These are phyloP conservation scores for Melastoma malabathricum DNA, from an alignment of 345 rosid genomes.

Conservation along the genomic window DNA sequence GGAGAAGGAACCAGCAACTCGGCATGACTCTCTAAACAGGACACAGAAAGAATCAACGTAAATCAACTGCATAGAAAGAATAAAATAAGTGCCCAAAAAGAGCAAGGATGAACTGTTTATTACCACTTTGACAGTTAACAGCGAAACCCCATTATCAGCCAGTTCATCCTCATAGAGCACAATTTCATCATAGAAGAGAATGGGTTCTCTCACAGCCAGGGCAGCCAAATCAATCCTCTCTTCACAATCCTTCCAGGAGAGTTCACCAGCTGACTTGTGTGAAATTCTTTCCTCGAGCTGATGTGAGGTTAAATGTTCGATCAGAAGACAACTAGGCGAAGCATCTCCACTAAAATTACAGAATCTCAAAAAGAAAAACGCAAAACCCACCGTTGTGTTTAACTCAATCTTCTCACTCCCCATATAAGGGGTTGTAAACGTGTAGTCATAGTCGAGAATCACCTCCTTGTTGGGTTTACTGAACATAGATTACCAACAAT, in stretches of 20 bases:
- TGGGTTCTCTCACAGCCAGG: slow-evolving; percentile 75
- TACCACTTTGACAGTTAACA: slow-evolving; percentile 94
- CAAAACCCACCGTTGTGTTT: slow-evolving; percentile 26
- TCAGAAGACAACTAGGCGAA: no score
- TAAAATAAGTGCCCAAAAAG: background rate
- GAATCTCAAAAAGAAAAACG: background rate
- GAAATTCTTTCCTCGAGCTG: slow-evolving; percentile 22
- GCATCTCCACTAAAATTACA: no score
- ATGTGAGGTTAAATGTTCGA: background rate
- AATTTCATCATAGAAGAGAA: slow-evolving; percentile 97
- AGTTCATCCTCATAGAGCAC: slow-evolving; percentile 86
- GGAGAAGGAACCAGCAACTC: slow-evolving; percentile 89
- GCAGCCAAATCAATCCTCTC: slow-evolving; percentile 67
- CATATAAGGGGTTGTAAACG: slow-evolving; percentile 83
- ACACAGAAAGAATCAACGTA: slow-evolving; percentile 1
- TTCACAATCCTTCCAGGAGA: slow-evolving; percentile 72
- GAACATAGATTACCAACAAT: slow-evolving; percentile 19
- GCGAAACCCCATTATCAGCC: slow-evolving; percentile 88
- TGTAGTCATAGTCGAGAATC: slow-evolving; percentile 93
- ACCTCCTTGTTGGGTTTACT: slow-evolving; percentile 89
- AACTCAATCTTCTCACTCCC: slow-evolving; percentile 60
- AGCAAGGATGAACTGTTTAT: slow-evolving; percentile 7
- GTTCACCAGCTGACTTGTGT: slow-evolving; percentile 15
- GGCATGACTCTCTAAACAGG: slow-evolving; percentile 85
- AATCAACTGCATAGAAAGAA: background rate